Percentiles rank a stretch among this genome's conserved stretches.
phyloP scores from a whole-genome alignment of 106 monocot genomes.

The Hemerocallis citrina region DNA sequence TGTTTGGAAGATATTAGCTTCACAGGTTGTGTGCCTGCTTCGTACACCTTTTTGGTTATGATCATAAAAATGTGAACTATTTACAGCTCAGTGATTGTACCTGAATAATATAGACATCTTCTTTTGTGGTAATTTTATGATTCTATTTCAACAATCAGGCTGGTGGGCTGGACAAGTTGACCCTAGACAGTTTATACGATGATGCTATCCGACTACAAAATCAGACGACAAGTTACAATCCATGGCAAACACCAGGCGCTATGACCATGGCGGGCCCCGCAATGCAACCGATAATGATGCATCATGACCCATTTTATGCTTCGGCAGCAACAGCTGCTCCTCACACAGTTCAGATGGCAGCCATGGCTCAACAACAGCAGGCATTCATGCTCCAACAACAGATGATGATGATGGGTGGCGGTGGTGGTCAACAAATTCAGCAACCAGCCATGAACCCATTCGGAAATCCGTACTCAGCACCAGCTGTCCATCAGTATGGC shows the following conservation, averaged over 20 bases:
- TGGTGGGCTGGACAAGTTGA: conserved; percentile 79
- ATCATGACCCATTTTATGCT: conserved; percentile 68
- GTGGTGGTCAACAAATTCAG: conserved; percentile 12
- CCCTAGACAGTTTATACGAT: conserved; percentile 84
- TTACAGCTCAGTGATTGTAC: too few relatives aligned
- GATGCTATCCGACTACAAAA: conserved; percentile 58
- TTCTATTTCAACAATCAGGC: too few relatives aligned
- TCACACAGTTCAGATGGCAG: conserved; percentile 65
- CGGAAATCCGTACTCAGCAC: conserved; percentile 40
- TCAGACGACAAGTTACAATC: conserved; percentile 71
- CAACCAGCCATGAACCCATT: conserved; percentile 53
- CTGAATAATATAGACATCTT: too few relatives aligned
- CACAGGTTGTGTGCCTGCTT: too few relatives aligned
- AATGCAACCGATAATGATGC: conserved; percentile 25
- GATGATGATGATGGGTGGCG: conserved; percentile 72
- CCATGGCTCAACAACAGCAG: conserved; percentile 88
- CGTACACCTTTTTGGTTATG: too few relatives aligned
- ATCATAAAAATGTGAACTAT: too few relatives aligned
- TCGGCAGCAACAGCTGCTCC: conserved; percentile 44
- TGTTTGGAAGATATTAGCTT: too few relatives aligned
- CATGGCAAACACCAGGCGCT: conserved; percentile 49
- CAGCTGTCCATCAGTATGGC: conserved; percentile 36
- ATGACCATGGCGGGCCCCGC: conserved; percentile 11
- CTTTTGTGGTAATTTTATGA: too few relatives aligned
- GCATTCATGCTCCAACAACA: conserved; percentile 75